These are phyloP conservation scores for Dactylonectria estremocensis DNA, from an alignment of 2,329 filamentous ascomycete species.

Conservation along the genomic window DNA sequence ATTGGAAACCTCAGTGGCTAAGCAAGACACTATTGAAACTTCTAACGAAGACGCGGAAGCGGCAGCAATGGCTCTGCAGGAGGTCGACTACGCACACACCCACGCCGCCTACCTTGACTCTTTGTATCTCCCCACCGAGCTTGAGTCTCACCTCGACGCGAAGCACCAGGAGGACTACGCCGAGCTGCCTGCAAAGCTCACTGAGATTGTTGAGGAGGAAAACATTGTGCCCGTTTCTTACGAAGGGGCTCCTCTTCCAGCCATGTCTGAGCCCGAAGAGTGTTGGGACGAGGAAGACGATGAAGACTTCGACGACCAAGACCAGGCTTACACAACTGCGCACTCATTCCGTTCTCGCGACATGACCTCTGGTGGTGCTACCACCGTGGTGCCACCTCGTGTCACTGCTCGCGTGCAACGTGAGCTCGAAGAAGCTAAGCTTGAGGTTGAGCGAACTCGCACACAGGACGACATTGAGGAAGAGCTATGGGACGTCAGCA, in stretches of 20 bases:
- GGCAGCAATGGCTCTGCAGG: slow-evolving; percentile 32
- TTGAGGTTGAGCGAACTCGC: slow-evolving; percentile 78
- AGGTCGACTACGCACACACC: slow-evolving; percentile 42
- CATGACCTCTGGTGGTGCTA: slow-evolving; percentile 66
- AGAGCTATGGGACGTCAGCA: slow-evolving; percentile 93
- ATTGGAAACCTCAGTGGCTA: slow-evolving; percentile 48
- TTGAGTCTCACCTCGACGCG: slow-evolving; percentile 43
- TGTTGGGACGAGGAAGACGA: slow-evolving; percentile 87
- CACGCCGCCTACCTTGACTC: slow-evolving; percentile 50
- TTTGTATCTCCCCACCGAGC: slow-evolving; percentile 45
- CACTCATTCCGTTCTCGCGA: slow-evolving; percentile 82
- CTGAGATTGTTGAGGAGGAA: slow-evolving; percentile 52
- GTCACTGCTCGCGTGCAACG: slow-evolving; percentile 77
- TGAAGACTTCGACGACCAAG: slow-evolving; percentile 72
- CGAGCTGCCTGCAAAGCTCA: slow-evolving; percentile 48
- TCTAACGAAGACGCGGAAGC: slow-evolving; percentile 27
- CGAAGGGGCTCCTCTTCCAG: slow-evolving; percentile 45
- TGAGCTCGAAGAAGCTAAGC: slow-evolving; percentile 78
- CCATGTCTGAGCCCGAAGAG: slow-evolving; percentile 70
- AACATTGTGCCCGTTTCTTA: slow-evolving; percentile 39
- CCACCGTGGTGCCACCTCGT: slow-evolving; percentile 79
- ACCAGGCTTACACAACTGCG: slow-evolving; percentile 82
- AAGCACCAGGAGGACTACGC: slow-evolving; percentile 44
- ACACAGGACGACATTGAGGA: slow-evolving; percentile 86
- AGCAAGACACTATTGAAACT: slow-evolving; percentile 35